Percentiles rank a stretch among this genome's conserved stretches.
Conservation (phyloP, 2,329 filamentous ascomycete genomes). For the Diplocarpon rosae region DNA sequence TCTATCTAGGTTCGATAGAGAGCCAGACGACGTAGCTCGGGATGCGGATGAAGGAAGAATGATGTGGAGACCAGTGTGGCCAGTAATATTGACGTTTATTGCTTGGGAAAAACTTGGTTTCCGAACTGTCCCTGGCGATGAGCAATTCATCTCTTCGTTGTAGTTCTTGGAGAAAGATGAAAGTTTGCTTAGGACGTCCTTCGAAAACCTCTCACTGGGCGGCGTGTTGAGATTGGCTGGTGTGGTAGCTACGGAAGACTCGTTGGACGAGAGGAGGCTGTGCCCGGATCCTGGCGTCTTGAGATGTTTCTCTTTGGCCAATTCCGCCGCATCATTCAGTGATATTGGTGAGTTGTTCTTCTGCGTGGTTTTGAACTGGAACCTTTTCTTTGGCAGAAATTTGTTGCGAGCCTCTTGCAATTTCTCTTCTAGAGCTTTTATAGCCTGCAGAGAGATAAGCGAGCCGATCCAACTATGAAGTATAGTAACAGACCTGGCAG, state of each 20-base stretch:
- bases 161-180: slow-evolving; percentile 38
- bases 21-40: slow-evolving; percentile 61
- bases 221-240: slow-evolving; percentile 19
- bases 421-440: slow-evolving; percentile 72
- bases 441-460: slow-evolving; percentile 38
- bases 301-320: slow-evolving; percentile 37
- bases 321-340: slow-evolving; percentile 42
- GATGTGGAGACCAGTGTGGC: slow-evolving; percentile 61
- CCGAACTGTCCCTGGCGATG: slow-evolving; percentile 32
- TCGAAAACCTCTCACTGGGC: slow-evolving; percentile 20
- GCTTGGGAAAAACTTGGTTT: slow-evolving; percentile 54
- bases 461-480: no score
- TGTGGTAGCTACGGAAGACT: slow-evolving; percentile 33
- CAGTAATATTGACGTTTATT: slow-evolving; percentile 51
- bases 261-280: slow-evolving; percentile 27
- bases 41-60: slow-evolving; percentile 62
- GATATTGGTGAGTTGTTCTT: slow-evolving; percentile 45
- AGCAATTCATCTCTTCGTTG: slow-evolving; percentile 42
- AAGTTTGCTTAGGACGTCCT: slow-evolving; percentile 31
- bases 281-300: slow-evolving; percentile 27
- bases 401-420: slow-evolving; percentile 58
- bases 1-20: slow-evolving; percentile 54
- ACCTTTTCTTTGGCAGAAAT: slow-evolving; percentile 66
- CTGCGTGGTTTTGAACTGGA: slow-evolving; percentile 60
- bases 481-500: slow-evolving; percentile 46